Evolutionary conservation across 257 asterid genomes (phyloP), one percentile per base, ranked within the genome.

Genomic region (Forsythia viridissima): DNA sequence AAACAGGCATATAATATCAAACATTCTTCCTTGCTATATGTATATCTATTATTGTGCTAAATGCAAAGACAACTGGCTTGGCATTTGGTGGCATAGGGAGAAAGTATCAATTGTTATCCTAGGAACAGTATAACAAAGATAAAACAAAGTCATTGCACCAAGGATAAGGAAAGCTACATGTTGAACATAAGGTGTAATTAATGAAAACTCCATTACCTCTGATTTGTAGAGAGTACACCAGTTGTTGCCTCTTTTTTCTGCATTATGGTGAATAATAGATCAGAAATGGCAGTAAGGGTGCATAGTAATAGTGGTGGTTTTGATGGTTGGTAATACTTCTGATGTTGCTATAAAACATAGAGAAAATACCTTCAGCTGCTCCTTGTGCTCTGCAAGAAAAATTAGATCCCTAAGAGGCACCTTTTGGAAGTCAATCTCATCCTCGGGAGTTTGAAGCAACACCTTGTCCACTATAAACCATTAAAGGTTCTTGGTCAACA

Each of bases 331-430:
- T 3, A 59, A 15, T 61, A 20, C 2, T 61, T 2, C 4, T n/a
- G 36, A 37, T 20, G 67, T 12, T 6, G 24, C 69, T 61, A 61
- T 61, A 61, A 73, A 52, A 52, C 44, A 40, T 2, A 52, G 36
- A 73, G 39, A 70, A 44, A 39, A 51, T 85, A 91, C 96, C 90
- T 37, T 80, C 79, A 84, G 79, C 77, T 86, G 84, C 86, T 95
- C 99, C 84, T 76, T 89, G 90, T 92, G 87, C 83, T 93, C 99
- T 4, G 92, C 96, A 70, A 93, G 93, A 74, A 90, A 73, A 85
- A 95, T 85, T 76, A 95, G 81, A 85, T 93, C 97, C 90, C 92
- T 90, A 65, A 95, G 81, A 80, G 94, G 88, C 82, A 92, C 85
- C 80, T 76, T 86, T 75, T 78, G 81, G 79, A 77, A 83, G 76